Evolutionary conservation across 2,329 filamentous ascomycete species (phyloP).

Genomic region (Diaporthe batatas): DNA sequence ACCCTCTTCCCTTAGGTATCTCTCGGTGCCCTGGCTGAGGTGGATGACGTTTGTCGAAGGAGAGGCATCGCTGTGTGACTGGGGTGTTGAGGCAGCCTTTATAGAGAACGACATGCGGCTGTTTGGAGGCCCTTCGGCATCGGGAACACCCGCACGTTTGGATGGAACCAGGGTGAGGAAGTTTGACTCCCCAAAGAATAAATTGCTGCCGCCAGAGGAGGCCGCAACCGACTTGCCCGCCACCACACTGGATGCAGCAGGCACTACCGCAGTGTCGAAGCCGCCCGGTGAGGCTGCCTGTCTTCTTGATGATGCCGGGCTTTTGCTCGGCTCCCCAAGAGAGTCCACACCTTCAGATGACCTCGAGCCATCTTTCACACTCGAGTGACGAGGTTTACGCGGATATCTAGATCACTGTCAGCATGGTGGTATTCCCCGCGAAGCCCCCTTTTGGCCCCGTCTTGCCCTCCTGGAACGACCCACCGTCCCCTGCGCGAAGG

Average conservation of each 20-base stretch:
- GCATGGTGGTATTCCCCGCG: not conserved
- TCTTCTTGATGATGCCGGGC: not conserved
- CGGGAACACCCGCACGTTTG: conserved; percentile 1
- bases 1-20: conserved; percentile 45
- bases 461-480: not conserved
- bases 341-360: conserved; percentile 7
- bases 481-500: conserved; percentile 42
- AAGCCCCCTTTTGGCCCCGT: not conserved
- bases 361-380: conserved; percentile 23
- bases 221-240: conserved; percentile 38
- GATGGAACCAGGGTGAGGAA: conserved; percentile 52
- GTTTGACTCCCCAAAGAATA: conserved; percentile 57
- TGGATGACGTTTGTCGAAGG: conserved; percentile 38
- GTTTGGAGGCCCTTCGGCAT: conserved; percentile 32
- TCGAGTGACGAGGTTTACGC: conserved; percentile 38
- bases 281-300: conserved; percentile 12
- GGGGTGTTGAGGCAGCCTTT: conserved; percentile 33
- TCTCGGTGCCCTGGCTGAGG: conserved; percentile 43
- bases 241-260: not conserved
- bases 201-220: conserved; percentile 46
- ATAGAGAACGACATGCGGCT: conserved; percentile 43
- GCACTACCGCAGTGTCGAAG: not conserved
- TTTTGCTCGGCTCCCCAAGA: conserved; percentile 5
- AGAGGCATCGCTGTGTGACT: conserved; percentile 33
- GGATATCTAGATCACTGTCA: conserved; percentile 39